phyloP scores from a whole-genome alignment of 2,329 filamentous ascomycete species.

The Colletotrichum liriopes region DNA sequence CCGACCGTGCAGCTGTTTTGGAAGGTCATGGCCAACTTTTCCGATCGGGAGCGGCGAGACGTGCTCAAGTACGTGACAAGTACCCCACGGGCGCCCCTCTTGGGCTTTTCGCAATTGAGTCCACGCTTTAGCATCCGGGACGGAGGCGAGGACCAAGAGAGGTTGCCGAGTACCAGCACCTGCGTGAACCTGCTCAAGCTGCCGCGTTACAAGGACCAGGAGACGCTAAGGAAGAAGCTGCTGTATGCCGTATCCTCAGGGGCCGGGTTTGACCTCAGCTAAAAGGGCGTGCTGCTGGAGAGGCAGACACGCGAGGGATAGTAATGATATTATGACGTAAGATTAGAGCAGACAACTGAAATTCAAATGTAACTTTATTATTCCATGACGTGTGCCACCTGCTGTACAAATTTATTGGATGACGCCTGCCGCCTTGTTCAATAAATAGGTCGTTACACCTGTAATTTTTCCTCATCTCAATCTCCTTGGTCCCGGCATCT shows the following conservation, averaged over 20 bases:
- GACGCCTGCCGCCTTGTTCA: not conserved
- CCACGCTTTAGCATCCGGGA: constrained; percentile 94
- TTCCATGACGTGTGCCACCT: not conserved
- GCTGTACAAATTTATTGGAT: not conserved
- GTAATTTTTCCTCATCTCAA: not conserved
- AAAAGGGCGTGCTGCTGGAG: not conserved
- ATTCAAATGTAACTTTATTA: constrained; percentile 23
- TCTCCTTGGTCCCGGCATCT: not conserved
- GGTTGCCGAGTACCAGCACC: constrained; percentile 93
- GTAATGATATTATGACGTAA: constrained; percentile 37
- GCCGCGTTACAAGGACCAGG: constrained; percentile 81
- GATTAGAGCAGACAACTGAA: constrained; percentile 11
- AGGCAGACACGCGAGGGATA: not conserved
- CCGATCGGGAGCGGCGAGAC: constrained; percentile 83
- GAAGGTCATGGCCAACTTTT: constrained; percentile 85
- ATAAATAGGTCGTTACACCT: too few species aligned
- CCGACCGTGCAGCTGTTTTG: constrained; percentile 90
- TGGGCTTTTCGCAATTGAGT: constrained; percentile 89
- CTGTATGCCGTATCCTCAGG: constrained; percentile 92
- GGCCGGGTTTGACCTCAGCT: constrained; percentile 91
- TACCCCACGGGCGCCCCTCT: constrained; percentile 88
- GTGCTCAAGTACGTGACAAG: constrained; percentile 97
- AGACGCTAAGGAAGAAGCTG: constrained; percentile 81
- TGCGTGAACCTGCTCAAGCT: constrained; percentile 96
- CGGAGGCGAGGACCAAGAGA: constrained; percentile 79